Conservation (phyloP, 2,329 filamentous ascomycete species). For the Dactylellina cionopaga region DNA sequence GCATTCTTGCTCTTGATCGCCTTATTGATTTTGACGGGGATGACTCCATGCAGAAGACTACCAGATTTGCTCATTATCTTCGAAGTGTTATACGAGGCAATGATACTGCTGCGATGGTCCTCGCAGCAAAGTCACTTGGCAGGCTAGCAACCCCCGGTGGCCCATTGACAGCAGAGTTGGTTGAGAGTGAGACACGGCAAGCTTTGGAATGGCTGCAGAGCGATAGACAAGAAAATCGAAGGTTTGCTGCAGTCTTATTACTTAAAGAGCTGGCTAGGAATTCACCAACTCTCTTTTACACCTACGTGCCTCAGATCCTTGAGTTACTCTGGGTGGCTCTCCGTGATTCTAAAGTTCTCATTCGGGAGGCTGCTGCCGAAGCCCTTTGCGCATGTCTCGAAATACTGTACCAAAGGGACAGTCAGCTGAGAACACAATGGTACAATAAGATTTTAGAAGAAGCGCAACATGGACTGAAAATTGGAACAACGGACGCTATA, state of each 20-base stretch:
- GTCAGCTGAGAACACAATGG: constrained; percentile 84
- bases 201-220: constrained; percentile 97
- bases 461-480: constrained; percentile 79
- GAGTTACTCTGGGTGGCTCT: constrained; percentile 96
- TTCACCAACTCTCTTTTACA: constrained; percentile 93
- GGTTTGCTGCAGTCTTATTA: constrained; percentile 91
- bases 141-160: constrained; percentile 91
- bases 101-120: constrained; percentile 88
- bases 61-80: constrained; percentile 89
- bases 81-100: constrained; percentile 88
- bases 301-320: constrained; percentile 93
- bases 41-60: constrained; percentile 91
- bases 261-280: constrained; percentile 90
- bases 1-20: constrained; percentile 88
- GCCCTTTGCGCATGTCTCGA: constrained; percentile 94
- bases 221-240: constrained; percentile 88
- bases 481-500: constrained; percentile 83
- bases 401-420: constrained; percentile 92
- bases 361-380: constrained; percentile 89
- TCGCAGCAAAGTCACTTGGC: constrained; percentile 86
- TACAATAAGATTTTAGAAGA: constrained; percentile 92
- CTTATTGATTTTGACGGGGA: constrained; percentile 97
- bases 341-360: constrained; percentile 87
- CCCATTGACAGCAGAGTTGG: constrained; percentile 90
- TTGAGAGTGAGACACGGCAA: constrained; percentile 95